Conservation (phyloP, 148 eudicot species). For the Pouteria glomerata region DNA sequence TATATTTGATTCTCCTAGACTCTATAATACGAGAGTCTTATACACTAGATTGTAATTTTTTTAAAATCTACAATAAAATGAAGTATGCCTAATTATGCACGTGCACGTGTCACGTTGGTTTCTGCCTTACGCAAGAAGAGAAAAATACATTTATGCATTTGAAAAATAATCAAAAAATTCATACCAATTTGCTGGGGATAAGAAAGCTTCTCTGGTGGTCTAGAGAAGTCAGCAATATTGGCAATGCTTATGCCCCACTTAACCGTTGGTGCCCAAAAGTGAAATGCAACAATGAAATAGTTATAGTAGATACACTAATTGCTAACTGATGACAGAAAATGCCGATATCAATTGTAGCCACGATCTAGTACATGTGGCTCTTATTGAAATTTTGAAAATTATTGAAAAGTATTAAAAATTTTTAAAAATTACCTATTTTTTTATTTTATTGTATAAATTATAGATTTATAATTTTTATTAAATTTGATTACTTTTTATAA, state of each 20-base stretch:
- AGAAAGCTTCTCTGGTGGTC: slow-evolving; percentile 82
- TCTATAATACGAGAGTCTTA: too few relatives aligned
- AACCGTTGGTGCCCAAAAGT: slow-evolving; percentile 99
- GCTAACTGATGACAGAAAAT: not conserved
- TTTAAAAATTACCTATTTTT: too few relatives aligned
- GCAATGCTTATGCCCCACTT: slow-evolving; percentile 98
- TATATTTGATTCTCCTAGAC: too few relatives aligned
- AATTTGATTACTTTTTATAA: too few relatives aligned
- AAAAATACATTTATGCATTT: not conserved
- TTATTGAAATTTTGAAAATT: too few relatives aligned
- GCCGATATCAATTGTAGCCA: not conserved
- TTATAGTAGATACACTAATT: not conserved
- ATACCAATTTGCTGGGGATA: slow-evolving; percentile 94
- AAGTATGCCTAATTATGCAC: not conserved
- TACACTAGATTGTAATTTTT: too few relatives aligned
- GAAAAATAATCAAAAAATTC: not conserved
- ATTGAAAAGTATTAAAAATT: too few relatives aligned
- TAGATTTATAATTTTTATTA: too few relatives aligned
- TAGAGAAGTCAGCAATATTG: slow-evolving; percentile 75
- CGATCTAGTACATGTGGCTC: too few relatives aligned
- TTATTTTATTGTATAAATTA: too few relatives aligned
- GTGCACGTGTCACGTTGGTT: not conserved
- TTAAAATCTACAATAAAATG: not conserved
- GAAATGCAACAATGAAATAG: slow-evolving; percentile 51
- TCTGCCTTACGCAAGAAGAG: not conserved